Percentiles rank a stretch among this genome's conserved stretches.
Evolutionary conservation across 1,139 yeast species (phyloP).

Genomic region (Fermentozyma sake): DNA sequence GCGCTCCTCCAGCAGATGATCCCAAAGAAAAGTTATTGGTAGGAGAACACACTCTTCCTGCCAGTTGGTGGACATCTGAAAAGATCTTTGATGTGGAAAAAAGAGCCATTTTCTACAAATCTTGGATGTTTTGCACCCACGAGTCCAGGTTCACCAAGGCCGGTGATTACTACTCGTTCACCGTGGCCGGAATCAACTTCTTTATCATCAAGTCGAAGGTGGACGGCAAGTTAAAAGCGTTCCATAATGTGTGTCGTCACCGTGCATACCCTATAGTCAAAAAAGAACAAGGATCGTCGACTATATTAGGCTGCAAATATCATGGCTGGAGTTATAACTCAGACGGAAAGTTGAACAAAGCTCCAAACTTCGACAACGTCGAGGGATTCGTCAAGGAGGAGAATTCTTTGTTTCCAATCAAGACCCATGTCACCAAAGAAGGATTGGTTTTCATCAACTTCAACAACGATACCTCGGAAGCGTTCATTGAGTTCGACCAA

Average conservation of each 20-base stretch:
- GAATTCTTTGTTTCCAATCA: slow-evolving; percentile 52
- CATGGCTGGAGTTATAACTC: slow-evolving; percentile 66
- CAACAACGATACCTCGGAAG: slow-evolving; percentile 25
- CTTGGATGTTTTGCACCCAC: slow-evolving; percentile 55
- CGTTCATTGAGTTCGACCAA: slow-evolving; percentile 43
- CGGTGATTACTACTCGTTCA: slow-evolving; percentile 52
- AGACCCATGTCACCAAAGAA: slow-evolving; percentile 50
- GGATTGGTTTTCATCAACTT: slow-evolving; percentile 57
- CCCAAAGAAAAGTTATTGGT: slow-evolving; percentile 24
- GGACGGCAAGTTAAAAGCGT: slow-evolving; percentile 49
- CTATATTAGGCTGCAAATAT: slow-evolving; percentile 54
- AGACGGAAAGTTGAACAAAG: slow-evolving; percentile 53
- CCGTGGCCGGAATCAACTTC: slow-evolving; percentile 50
- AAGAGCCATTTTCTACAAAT: slow-evolving; percentile 50
- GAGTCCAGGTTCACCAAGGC: slow-evolving; percentile 47
- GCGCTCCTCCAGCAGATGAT: slow-evolving; percentile 24
- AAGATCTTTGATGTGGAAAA: slow-evolving; percentile 55
- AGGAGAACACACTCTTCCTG: slow-evolving; percentile 58
- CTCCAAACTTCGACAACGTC: slow-evolving; percentile 57
- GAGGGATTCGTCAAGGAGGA: slow-evolving; percentile 54
- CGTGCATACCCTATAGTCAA: slow-evolving; percentile 59
- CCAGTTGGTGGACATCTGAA: slow-evolving; percentile 63
- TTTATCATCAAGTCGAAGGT: slow-evolving; percentile 51
- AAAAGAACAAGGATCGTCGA: slow-evolving; percentile 55
- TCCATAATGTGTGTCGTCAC: slow-evolving; percentile 63